These are phyloP conservation scores for Mimosa pudica DNA, from an alignment of 306 rosid genomes.

Conservation along the genomic window DNA sequence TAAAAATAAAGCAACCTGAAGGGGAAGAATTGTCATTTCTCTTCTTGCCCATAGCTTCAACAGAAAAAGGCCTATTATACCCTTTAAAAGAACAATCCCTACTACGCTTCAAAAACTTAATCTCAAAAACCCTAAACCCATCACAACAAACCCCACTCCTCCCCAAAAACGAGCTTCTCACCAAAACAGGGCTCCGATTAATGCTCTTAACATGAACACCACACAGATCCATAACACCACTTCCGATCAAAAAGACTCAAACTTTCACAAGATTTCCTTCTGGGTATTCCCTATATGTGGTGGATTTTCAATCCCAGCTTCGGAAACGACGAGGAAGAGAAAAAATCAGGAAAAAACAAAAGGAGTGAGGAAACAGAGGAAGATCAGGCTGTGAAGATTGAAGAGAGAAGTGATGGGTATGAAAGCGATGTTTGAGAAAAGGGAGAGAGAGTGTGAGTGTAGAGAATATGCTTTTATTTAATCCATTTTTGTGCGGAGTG, in stretches of 20 bases:
- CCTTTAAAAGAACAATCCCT: slow-evolving; percentile 38
- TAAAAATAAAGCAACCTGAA: slow-evolving; percentile 46
- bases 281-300: slow-evolving; percentile 9
- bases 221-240: slow-evolving; percentile 73
- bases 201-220: slow-evolving; percentile 55
- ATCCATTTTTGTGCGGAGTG: neutral
- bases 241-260: neutral
- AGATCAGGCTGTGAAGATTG: slow-evolving; percentile 18
- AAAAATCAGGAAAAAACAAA: neutral
- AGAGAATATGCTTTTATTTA: neutral
- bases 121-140: slow-evolving; percentile 44
- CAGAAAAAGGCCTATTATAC: slow-evolving; percentile 37
- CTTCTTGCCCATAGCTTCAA: slow-evolving; percentile 70
- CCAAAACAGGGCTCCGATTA: slow-evolving; percentile 42
- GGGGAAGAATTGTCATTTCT: slow-evolving; percentile 62
- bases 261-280: slow-evolving; percentile 2
- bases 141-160: slow-evolving; percentile 44
- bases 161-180: slow-evolving; percentile 46
- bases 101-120: slow-evolving; percentile 49
- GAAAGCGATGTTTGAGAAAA: slow-evolving; percentile 33
- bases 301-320: neutral
- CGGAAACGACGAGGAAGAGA: neutral
- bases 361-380: slow-evolving; percentile 33
- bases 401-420: slow-evolving; percentile 7
- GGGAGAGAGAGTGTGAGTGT: slow-evolving; percentile 5